Conservation (phyloP, 805 yeast species). For the Zygosaccharomyces lentus region DNA sequence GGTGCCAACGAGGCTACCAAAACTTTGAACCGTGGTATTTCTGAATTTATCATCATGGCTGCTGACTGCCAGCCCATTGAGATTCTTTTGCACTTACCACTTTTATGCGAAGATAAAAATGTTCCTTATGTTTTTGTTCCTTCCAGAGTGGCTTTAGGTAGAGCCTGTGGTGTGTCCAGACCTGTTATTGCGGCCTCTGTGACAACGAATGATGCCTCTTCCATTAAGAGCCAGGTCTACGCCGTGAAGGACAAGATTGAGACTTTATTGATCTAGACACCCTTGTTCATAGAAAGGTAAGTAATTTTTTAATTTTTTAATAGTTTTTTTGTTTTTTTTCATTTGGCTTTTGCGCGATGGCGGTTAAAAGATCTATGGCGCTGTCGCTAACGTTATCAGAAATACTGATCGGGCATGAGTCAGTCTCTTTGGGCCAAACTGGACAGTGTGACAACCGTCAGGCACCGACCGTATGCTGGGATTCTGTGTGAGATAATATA, state of each 20-base stretch:
- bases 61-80: constrained; percentile 99
- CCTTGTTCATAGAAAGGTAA: constrained; percentile 1
- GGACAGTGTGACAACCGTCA: not conserved
- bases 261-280: constrained; percentile 76
- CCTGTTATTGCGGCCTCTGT: constrained; percentile 98
- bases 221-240: constrained; percentile 94
- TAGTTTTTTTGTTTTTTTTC: not conserved
- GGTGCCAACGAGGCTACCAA: constrained; percentile 99
- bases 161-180: constrained; percentile 99
- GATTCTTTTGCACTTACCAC: constrained; percentile 93
- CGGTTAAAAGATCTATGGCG: constrained; percentile 2
- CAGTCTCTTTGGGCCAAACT: not conserved
- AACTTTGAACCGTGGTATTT: constrained; percentile 98
- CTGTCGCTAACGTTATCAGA: constrained; percentile 10
- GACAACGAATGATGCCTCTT: constrained; percentile 97
- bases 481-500: not conserved
- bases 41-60: constrained; percentile 99
- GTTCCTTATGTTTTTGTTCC: constrained; percentile 99
- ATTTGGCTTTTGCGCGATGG: not conserved
- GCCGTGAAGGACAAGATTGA: constrained; percentile 99
- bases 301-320: not conserved
- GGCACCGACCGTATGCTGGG: constrained; percentile 2
- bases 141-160: constrained; percentile 96
- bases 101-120: constrained; percentile 98
- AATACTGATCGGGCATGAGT: constrained; percentile 6